Conservation (phyloP, 306 rosid genomes). For the Prunus dulcis region DNA sequence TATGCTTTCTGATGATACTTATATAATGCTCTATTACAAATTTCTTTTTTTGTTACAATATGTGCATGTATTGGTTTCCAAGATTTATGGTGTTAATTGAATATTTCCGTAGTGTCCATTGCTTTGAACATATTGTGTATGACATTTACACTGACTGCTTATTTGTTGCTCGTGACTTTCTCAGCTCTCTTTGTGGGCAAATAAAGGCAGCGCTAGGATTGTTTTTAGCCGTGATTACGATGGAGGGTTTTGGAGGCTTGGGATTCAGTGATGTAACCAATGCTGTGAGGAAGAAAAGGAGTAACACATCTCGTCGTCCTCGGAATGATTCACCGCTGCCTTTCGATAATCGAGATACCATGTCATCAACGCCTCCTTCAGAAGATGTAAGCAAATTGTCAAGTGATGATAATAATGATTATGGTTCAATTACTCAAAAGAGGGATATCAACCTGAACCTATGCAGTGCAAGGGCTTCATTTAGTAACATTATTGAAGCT, state of each 20-base stretch:
- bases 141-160: not conserved
- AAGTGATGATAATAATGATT: conserved; percentile 21
- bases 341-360: conserved; percentile 26
- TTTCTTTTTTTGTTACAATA: not conserved
- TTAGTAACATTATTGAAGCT: conserved; percentile 8
- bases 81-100: not conserved
- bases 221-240: not conserved
- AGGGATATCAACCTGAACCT: conserved; percentile 28
- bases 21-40: too few species aligned
- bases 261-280: conserved; percentile 25
- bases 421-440: conserved; percentile 17
- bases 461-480: conserved; percentile 20
- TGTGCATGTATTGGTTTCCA: not conserved
- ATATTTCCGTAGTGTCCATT: not conserved
- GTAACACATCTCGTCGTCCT: conserved; percentile 30
- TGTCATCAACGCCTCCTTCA: conserved; percentile 34
- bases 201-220: conserved; percentile 10
- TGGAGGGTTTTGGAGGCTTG: conserved; percentile 26
- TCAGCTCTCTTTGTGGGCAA: not conserved
- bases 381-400: conserved; percentile 31
- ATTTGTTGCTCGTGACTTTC: not conserved
- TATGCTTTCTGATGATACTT: not conserved
- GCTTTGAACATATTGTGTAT: not conserved
- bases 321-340: conserved; percentile 25
- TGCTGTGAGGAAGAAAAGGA: conserved; percentile 29